Conservation (phyloP, 768 basidiomycete species). For the Suillus subaureus region DNA sequence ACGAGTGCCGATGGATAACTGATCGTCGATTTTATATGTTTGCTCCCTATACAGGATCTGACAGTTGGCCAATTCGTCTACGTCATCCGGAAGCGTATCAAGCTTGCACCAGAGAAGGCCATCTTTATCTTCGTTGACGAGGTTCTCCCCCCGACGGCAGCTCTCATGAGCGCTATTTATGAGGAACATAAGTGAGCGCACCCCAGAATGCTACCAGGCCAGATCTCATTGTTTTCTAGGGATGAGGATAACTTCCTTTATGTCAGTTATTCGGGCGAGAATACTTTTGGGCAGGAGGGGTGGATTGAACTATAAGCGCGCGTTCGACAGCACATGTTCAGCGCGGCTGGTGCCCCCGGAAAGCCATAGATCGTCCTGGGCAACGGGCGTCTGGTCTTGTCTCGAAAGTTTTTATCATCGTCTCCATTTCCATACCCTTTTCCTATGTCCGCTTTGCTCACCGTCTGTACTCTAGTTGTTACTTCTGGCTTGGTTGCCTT, state of each 20-base stretch:
- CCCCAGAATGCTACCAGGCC: constrained; percentile 8
- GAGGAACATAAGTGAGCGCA: constrained; percentile 96
- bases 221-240: constrained; percentile 49
- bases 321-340: constrained; percentile 13
- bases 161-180: constrained; percentile 98
- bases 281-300: constrained; percentile 74
- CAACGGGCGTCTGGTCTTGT: constrained; percentile 23
- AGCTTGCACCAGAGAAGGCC: constrained; percentile 98
- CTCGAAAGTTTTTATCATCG: constrained; percentile 13
- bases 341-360: constrained; percentile 19
- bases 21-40: constrained; percentile 20
- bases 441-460: constrained; percentile 22
- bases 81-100: constrained; percentile 99
- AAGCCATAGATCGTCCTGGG: constrained; percentile 30
- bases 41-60: constrained; percentile 64
- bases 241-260: constrained; percentile 99
- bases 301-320: constrained; percentile 35
- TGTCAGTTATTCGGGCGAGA: constrained; percentile 98
- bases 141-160: constrained; percentile 96
- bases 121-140: constrained; percentile 99
- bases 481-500: constrained; percentile 16
- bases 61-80: constrained; percentile 99
- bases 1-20: constrained; percentile 24
- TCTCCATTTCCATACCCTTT: constrained; percentile 30
- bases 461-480: constrained; percentile 29